Conservation (phyloP, 805 yeast species). For the Candida odintsovae region DNA sequence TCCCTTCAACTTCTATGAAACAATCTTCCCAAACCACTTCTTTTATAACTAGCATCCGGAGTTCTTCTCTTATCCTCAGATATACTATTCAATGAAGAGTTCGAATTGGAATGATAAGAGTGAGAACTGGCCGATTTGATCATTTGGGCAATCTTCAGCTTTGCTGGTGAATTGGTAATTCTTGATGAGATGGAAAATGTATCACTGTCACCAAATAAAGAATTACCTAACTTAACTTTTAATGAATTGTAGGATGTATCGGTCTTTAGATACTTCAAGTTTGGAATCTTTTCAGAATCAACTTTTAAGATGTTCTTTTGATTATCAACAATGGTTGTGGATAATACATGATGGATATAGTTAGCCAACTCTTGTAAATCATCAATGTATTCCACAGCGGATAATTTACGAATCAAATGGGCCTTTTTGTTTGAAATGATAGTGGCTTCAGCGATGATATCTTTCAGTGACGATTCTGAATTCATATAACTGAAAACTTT, state of each 20-base stretch:
- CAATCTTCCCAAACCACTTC: slow-evolving; percentile 6
- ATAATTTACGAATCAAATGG: slow-evolving; percentile 17
- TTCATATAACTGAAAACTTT: slow-evolving; percentile 18
- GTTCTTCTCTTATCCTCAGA: neutral
- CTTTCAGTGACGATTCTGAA: slow-evolving; percentile 17
- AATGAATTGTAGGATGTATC: slow-evolving; percentile 9
- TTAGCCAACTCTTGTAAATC: slow-evolving; percentile 7
- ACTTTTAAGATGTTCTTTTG: slow-evolving; percentile 9
- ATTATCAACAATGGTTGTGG: slow-evolving; percentile 13
- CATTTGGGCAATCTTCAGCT: slow-evolving; percentile 15
- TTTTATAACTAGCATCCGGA: slow-evolving; percentile 1
- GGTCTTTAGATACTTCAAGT: slow-evolving; percentile 11
- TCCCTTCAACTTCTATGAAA: slow-evolving; percentile 1
- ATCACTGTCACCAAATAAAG: neutral
- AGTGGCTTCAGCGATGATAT: slow-evolving; percentile 19
- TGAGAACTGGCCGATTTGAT: slow-evolving; percentile 25
- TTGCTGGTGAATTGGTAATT: slow-evolving; percentile 14
- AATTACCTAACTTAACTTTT: slow-evolving; percentile 9
- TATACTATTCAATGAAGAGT: slow-evolving; percentile 11
- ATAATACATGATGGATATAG: slow-evolving; percentile 5
- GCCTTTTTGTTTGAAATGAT: slow-evolving; percentile 17
- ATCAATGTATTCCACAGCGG: slow-evolving; percentile 15
- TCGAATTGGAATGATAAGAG: slow-evolving; percentile 9
- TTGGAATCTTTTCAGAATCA: neutral
- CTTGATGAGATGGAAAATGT: slow-evolving; percentile 2